Evolutionary conservation across 257 asterid genomes (phyloP).

Genomic region (Forsythia viridissima): DNA sequence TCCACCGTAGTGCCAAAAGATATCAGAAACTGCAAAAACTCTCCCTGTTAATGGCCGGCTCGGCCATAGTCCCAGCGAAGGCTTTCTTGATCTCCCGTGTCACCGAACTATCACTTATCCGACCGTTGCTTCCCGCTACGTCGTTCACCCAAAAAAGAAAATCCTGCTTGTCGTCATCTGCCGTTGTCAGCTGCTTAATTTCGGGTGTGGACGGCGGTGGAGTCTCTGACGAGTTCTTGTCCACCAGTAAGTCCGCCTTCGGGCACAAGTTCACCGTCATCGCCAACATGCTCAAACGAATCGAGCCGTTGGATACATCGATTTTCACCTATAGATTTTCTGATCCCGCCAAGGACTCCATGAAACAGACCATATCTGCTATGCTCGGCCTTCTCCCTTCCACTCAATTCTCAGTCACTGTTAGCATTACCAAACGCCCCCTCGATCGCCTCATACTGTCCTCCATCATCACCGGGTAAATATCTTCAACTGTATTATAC

Average conservation of each 20-base stretch:
- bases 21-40: no score
- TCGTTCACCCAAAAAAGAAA: no score
- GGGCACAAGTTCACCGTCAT: conserved; percentile 57
- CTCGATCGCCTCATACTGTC: conserved; percentile 75
- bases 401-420: conserved; percentile 46
- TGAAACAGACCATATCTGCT: conserved; percentile 94
- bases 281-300: conserved; percentile 35
- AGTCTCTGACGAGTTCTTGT: conserved; percentile 88
- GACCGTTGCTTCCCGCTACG: no score
- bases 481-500: background rate
- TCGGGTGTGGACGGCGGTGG: conserved; percentile 97
- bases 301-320: conserved; percentile 85
- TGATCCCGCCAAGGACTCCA: conserved; percentile 85
- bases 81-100: no score
- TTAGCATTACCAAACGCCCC: conserved; percentile 70
- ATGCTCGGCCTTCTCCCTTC: conserved; percentile 90
- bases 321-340: conserved; percentile 77
- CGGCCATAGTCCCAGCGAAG: no score
- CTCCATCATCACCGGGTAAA: conserved; percentile 86
- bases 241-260: conserved; percentile 73
- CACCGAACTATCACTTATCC: no score
- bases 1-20: no score
- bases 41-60: no score
- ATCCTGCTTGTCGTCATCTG: conserved; percentile 48
- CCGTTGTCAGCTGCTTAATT: conserved; percentile 53